Conservation (phyloP, 371 early-diverging fungal genomes). For the Mucor plumbeus region DNA sequence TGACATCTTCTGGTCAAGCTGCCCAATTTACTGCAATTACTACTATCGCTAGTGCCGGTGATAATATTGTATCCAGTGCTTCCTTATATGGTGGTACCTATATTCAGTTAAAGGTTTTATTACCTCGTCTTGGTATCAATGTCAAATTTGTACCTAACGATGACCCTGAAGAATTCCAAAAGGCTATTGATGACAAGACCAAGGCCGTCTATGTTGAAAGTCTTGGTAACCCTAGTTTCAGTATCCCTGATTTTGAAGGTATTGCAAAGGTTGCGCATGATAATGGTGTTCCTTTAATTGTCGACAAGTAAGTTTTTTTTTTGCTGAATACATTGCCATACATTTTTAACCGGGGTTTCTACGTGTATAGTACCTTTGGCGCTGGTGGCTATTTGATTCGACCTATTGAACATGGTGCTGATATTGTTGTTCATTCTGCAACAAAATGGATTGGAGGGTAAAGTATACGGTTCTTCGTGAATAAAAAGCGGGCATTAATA, state of each 20-base stretch:
- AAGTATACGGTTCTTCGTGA: conserved; percentile 32
- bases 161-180: conserved; percentile 59
- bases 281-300: conserved; percentile 81
- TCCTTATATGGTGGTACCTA: conserved; percentile 86
- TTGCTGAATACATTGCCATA: too few relatives aligned
- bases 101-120: conserved; percentile 82
- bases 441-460: conserved; percentile 87
- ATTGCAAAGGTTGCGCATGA: conserved; percentile 79
- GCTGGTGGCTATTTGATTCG: conserved; percentile 85
- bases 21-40: conserved; percentile 81
- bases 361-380: conserved; percentile 83
- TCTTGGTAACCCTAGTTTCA: conserved; percentile 85
- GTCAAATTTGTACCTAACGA: conserved; percentile 77
- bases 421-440: conserved; percentile 89
- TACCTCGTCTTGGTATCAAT: conserved; percentile 81
- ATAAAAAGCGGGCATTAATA: neutral
- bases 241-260: conserved; percentile 78
- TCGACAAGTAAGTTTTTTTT: conserved; percentile 69
- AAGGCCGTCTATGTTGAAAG: conserved; percentile 87
- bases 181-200: conserved; percentile 79
- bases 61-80: conserved; percentile 82
- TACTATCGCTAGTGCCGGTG: conserved; percentile 73
- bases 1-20: conserved; percentile 63
- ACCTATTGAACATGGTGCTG: conserved; percentile 91
- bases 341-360: too few relatives aligned